These are phyloP conservation scores for Eimeria tenella DNA, from an alignment of 169 alveolate genomes.

Conservation along the genomic window DNA sequence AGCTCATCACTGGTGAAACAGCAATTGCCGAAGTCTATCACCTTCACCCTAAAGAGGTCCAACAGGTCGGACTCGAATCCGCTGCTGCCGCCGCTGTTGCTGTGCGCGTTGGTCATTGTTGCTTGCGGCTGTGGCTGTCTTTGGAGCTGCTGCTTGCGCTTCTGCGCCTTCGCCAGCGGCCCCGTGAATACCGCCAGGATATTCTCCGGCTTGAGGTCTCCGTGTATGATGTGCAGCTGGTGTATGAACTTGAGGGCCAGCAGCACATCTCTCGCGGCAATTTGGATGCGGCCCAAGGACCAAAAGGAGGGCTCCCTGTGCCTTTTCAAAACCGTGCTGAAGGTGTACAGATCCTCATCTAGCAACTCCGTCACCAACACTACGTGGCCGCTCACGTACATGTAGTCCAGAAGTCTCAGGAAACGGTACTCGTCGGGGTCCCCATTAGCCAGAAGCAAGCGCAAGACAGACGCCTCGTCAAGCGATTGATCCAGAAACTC, in stretches of 20 bases:
- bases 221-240: slow-evolving; percentile 90
- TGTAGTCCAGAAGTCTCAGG: slow-evolving; percentile 90
- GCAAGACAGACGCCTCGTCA: slow-evolving; percentile 93
- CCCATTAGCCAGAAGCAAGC: slow-evolving; percentile 89
- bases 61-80: background rate
- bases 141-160: slow-evolving; percentile 11
- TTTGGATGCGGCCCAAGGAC: slow-evolving; percentile 59
- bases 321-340: slow-evolving; percentile 62
- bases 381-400: slow-evolving; percentile 96
- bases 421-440: slow-evolving; percentile 89
- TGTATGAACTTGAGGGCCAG: slow-evolving; percentile 89
- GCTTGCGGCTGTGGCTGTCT: slow-evolving; percentile 7
- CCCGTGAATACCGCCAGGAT: slow-evolving; percentile 86
- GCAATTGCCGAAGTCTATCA: slow-evolving; percentile 98
- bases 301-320: slow-evolving; percentile 67
- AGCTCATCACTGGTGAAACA: slow-evolving; percentile 96
- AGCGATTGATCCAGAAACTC: slow-evolving; percentile 94
- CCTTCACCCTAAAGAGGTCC: slow-evolving; percentile 89
- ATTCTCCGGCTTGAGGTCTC: slow-evolving; percentile 97
- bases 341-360: slow-evolving; percentile 85
- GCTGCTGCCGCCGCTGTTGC: background rate
- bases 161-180: slow-evolving; percentile 53
- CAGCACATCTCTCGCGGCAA: slow-evolving; percentile 86
- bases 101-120: background rate
- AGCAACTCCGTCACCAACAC: slow-evolving; percentile 96